A percentile compares a stretch with the other conserved stretches of the same genome.
phyloP scores from a whole-genome alignment of 1,139 yeast genomes.

The Spencermartinsiella ligniputridi region DNA sequence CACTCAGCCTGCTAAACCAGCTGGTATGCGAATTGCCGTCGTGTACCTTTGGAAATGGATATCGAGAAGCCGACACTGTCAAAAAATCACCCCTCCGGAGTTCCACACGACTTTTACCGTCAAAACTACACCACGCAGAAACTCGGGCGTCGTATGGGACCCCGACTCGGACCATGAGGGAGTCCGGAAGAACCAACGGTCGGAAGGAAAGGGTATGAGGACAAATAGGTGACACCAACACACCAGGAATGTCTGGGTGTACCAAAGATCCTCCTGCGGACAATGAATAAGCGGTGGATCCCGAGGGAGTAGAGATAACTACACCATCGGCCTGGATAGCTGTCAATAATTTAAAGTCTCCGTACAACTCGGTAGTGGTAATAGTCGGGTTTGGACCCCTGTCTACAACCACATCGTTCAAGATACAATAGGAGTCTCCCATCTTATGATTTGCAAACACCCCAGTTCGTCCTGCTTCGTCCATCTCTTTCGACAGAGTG shows the following conservation, averaged over 20 bases:
- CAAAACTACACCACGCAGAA: slow-evolving; percentile 78
- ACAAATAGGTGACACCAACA: slow-evolving; percentile 77
- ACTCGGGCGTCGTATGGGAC: slow-evolving; percentile 63
- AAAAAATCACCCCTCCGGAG: slow-evolving; percentile 64
- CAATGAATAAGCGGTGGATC: slow-evolving; percentile 85
- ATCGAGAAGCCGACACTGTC: slow-evolving; percentile 65
- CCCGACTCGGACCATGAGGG: slow-evolving; percentile 61
- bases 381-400: slow-evolving; percentile 81
- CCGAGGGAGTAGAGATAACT: slow-evolving; percentile 82
- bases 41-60: slow-evolving; percentile 71
- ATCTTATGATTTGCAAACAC: slow-evolving; percentile 33
- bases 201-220: slow-evolving; percentile 81
- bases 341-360: slow-evolving; percentile 71
- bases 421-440: slow-evolving; percentile 49
- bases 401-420: slow-evolving; percentile 81
- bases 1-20: slow-evolving; percentile 48
- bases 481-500: slow-evolving; percentile 33
- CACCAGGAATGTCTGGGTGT: slow-evolving; percentile 81
- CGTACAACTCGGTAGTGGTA: slow-evolving; percentile 70
- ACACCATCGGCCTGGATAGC: slow-evolving; percentile 88
- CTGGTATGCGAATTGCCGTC: slow-evolving; percentile 39
- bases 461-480: slow-evolving; percentile 28
- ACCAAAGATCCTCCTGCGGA: slow-evolving; percentile 86
- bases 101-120: slow-evolving; percentile 71
- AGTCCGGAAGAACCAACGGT: slow-evolving; percentile 73